Percentiles rank a stretch among this genome's conserved stretches.
Evolutionary conservation across 2,329 filamentous ascomycete species (phyloP).

Genomic region (Colletotrichum filicis): DNA sequence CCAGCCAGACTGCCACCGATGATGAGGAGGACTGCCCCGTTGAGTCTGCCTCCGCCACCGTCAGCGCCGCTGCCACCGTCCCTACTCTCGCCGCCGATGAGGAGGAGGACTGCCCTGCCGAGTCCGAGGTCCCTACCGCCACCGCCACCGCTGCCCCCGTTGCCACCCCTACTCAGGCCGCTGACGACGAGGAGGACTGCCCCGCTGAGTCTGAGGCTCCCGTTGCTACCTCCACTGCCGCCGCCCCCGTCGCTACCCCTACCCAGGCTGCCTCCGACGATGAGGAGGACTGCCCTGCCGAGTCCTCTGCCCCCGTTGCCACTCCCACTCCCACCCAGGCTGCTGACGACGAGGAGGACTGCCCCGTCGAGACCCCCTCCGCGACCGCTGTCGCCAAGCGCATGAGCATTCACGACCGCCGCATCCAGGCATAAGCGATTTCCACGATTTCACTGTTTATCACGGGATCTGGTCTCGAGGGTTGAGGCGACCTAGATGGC

Average conservation of each 20-base stretch:
- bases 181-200: slow-evolving; percentile 27
- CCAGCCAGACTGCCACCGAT: not conserved
- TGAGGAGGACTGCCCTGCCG: slow-evolving; percentile 33
- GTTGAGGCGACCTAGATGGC: not conserved
- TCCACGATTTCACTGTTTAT: not conserved
- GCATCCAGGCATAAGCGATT: slow-evolving; percentile 6
- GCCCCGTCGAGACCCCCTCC: slow-evolving; percentile 21
- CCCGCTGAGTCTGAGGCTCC: slow-evolving; percentile 22
- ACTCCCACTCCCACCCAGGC: slow-evolving; percentile 2
- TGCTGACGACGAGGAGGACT: slow-evolving; percentile 27
- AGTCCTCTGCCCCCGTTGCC: slow-evolving; percentile 8
- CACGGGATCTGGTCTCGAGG: not conserved
- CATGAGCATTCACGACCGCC: slow-evolving; percentile 34
- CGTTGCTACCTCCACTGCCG: not conserved
- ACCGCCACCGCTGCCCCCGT: slow-evolving; percentile 11
- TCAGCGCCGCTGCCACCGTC: not conserved
- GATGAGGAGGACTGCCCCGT: slow-evolving; percentile 16
- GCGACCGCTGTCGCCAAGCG: slow-evolving; percentile 27
- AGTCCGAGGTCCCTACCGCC: slow-evolving; percentile 5
- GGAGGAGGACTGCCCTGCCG: slow-evolving; percentile 28
- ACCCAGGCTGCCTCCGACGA: slow-evolving; percentile 15
- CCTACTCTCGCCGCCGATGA: slow-evolving; percentile 12
- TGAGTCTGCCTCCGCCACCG: not conserved
- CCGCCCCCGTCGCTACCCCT: slow-evolving; percentile 3
- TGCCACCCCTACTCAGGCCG: not conserved